Conservation (phyloP, 2,329 filamentous ascomycete species). For the Aureobasidium melanogenum region DNA sequence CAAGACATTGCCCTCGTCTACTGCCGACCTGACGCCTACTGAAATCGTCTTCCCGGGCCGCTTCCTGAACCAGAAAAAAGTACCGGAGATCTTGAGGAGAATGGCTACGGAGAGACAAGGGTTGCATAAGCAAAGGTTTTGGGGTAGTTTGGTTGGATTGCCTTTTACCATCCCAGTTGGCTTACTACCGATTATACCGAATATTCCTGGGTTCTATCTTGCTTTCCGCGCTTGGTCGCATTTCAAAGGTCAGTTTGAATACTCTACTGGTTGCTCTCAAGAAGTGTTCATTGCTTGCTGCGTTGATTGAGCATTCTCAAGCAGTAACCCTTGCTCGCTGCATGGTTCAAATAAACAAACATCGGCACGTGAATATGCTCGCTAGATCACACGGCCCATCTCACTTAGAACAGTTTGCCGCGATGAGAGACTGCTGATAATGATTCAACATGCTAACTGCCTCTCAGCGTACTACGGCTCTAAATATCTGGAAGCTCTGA, state of each 20-base stretch:
- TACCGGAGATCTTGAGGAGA: constrained; percentile 55
- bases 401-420: not conserved
- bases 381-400: no score
- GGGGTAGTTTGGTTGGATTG: constrained; percentile 74
- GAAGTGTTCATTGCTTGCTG: no score
- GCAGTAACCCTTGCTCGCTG: no score
- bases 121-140: constrained; percentile 66
- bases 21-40: constrained; percentile 36
- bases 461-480: constrained; percentile 64
- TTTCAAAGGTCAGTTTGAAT: constrained; percentile 50
- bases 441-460: not conserved
- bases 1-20: constrained; percentile 80
- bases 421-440: not conserved
- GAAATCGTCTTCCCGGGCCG: constrained; percentile 68
- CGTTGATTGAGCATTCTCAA: no score
- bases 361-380: no score
- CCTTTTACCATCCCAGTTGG: constrained; percentile 63
- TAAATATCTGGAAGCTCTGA: constrained; percentile 72
- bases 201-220: constrained; percentile 34
- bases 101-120: constrained; percentile 73
- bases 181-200: constrained; percentile 13
- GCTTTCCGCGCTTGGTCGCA: constrained; percentile 87
- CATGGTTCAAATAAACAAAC: no score
- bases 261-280: no score
- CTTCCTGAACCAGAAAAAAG: constrained; percentile 53